A percentile compares a stretch with the other conserved stretches of the same genome.
phyloP scores from a whole-genome alignment of 2,329 filamentous ascomycete genomes.

The Penicillium janthinellum region DNA sequence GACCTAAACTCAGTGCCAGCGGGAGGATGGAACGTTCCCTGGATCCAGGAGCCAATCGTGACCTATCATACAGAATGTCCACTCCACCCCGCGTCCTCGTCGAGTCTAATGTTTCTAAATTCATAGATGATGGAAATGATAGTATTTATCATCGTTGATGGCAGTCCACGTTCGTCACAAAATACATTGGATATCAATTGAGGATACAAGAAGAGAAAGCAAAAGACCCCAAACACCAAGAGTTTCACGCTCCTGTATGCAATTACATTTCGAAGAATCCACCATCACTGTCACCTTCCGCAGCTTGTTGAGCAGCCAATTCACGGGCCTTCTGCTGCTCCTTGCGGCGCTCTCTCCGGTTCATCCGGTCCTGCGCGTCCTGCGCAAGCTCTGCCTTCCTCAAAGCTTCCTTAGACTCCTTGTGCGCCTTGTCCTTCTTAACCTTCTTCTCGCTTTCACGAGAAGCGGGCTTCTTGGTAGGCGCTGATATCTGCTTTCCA shows the following conservation, averaged over 20 bases:
- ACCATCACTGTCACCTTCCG: constrained; percentile 21
- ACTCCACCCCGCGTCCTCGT: background rate
- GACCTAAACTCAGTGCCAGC: too few relatives aligned
- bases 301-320: constrained; percentile 3
- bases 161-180: constrained; percentile 5
- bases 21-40: too few relatives aligned
- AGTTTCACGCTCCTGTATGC: constrained; percentile 1
- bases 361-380: constrained; percentile 6
- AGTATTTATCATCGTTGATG: background rate
- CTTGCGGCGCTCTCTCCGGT: constrained; percentile 13
- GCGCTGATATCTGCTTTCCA: constrained; percentile 11
- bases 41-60: too few relatives aligned
- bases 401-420: background rate
- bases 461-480: constrained; percentile 3
- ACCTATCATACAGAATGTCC: too few relatives aligned
- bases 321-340: constrained; percentile 15
- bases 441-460: constrained; percentile 6
- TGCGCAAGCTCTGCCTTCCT: constrained; percentile 1
- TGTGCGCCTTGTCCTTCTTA: constrained; percentile 6
- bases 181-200: constrained; percentile 22
- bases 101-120: too few relatives aligned
- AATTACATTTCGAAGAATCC: constrained; percentile 21
- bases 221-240: constrained; percentile 5
- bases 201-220: constrained; percentile 1
- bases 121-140: background rate